Base-by-base conservation (phyloP, 331 rosid species). In the Arachis monticola region DNA sequence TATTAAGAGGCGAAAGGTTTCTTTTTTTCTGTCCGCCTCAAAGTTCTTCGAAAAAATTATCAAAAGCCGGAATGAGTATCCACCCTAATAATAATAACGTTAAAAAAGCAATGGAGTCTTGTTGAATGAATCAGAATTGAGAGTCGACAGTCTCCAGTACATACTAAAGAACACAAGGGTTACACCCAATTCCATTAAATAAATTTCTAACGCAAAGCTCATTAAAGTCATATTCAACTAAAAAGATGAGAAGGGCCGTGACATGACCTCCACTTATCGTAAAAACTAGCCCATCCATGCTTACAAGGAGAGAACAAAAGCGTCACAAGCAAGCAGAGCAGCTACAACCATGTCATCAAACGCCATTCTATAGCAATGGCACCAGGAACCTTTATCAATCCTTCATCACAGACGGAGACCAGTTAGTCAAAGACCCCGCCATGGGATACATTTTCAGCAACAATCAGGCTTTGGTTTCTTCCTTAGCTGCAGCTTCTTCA, bases 391-490 rank as follows among this genome's bases (percentile, higher is more conserved):
- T 67, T 72, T 62, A 69, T 55, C 47, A 58, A 58, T 67, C 66
- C 2, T 65, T 67, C 61, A 45, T 72, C 77, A 53, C 44, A 57
- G 50, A 55, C 10, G 71, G 17, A 66, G 61, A 9, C 41, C 11
- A 27, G 63, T 72, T 67, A 55, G 71, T 76, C 73, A 70, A 22
- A 59, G 61, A 64, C 53, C 74, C 69, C 57, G 64, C 60, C 64
- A 80, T 64, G 70, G 50, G 63, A 69, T 30, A 27, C 30, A 50
- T 10, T 61, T 82, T 9, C 11, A 50, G 10, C 52, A 57, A 57
- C 60, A 59, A 69, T 84, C 81, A 84, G 48, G 76, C 38, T 83
- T 80, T 79, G 7, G 51, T 74, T 72, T 80, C 80, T 10, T 3
- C 80, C 68, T 77, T 81, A 64, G 0, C 69, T 35, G 2, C 57